phyloP scores from a whole-genome alignment of 164 flowering plant species.

The Piper betle region DNA sequence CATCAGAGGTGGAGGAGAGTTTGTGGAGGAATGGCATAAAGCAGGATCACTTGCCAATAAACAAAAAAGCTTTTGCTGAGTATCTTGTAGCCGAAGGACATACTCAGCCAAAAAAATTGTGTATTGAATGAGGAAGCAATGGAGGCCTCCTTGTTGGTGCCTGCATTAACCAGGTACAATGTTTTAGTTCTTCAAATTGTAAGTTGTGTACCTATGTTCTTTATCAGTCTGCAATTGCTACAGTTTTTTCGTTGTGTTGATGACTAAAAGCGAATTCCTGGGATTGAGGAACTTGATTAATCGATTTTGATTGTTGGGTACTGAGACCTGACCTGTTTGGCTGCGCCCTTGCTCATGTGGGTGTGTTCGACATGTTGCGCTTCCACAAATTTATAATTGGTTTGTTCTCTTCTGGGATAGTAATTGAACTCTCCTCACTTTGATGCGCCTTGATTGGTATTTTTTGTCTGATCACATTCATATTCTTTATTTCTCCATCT shows the following conservation, averaged over 20 bases:
- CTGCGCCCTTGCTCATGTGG: slow-evolving; percentile 98
- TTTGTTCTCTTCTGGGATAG: slow-evolving; percentile 7
- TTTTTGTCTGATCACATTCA: background rate
- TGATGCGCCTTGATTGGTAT: background rate
- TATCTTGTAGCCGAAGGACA: slow-evolving; percentile 82
- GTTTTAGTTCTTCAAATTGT: no score
- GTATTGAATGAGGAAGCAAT: slow-evolving; percentile 99
- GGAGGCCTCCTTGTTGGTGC: slow-evolving; percentile 96
- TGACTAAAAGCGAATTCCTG: no score
- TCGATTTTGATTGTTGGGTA: background rate
- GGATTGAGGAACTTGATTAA: no score
- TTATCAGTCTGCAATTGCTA: no score
- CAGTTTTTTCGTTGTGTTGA: no score
- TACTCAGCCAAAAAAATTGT: slow-evolving; percentile 68
- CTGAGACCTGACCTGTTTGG: slow-evolving; percentile 99
- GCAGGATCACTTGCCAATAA: slow-evolving; percentile 81
- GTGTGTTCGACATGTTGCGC: slow-evolving; percentile 99
- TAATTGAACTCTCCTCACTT: background rate
- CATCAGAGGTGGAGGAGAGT: slow-evolving; percentile 98
- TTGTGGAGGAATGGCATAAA: slow-evolving; percentile 99
- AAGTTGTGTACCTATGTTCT: no score
- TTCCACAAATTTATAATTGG: slow-evolving; percentile 97
- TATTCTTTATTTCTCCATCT: slow-evolving; percentile 8
- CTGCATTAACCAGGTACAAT: slow-evolving; percentile 95
- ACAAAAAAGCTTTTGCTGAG: slow-evolving; percentile 88